Base-by-base conservation (phyloP, 179 eudicot species). In the Pouteria campechiana region DNA sequence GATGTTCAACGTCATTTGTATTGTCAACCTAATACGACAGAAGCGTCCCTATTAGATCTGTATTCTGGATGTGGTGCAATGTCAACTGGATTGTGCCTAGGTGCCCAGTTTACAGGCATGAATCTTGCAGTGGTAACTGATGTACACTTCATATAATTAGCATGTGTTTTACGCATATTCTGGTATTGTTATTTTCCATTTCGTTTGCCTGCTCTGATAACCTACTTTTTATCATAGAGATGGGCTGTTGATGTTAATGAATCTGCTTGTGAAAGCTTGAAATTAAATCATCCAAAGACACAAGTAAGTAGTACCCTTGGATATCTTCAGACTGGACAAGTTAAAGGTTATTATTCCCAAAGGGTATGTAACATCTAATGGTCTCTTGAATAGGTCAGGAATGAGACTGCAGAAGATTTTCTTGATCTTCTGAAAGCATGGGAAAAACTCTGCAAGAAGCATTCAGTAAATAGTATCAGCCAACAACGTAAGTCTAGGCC, bases 41-140 rank as follows among this genome's bases (percentile, higher is more conserved):
- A 75, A 45, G 48, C 72, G 59, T 34, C 80, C 24, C 63, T 92
- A 44, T 69, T 92, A 51, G 98, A 92, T 75, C 67, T 92, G 17
- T 92, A 72, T 57, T 63, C 96, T 72, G 99, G 99, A 34, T 92
- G 99, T 65, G 99, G 99, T 45, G 99, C 80, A 49, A 92, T 92
- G 99, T 92, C 96, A 23, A 86, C 96, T 47, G 99, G 99, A 49
- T 65, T 92, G 57, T 82, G 96, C 66, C 41, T 73, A 35, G 99
- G 99, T 48, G 81, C 94, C 52, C 73, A 61, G 63, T 75, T 75
- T 53, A 72, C 96, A 32, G 63, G 81, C 38, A 64, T 75, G 33
- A 61, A 75, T 55, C 79, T 92, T 36, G 83, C 67, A 22, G 82
- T 94, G 78, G 99, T 92, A 79, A 70, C 23, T 10, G 35, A 16